Evolutionary conservation across 495 filamentous ascomycete species (phyloP).

Genomic region (Penicillium egyptiacum): DNA sequence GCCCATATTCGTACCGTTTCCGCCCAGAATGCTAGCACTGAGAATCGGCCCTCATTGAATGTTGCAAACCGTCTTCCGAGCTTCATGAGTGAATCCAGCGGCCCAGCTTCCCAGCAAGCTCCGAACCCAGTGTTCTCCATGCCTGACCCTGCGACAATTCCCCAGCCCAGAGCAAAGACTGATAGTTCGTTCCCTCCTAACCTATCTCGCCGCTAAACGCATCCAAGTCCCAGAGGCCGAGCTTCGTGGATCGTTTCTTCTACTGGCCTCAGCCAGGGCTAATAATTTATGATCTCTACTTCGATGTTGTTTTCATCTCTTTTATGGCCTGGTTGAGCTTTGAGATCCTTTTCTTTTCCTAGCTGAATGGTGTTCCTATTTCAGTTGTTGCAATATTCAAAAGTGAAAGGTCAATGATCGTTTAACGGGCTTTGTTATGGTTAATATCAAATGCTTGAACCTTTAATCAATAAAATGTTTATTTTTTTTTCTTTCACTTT

Average conservation of each 20-base stretch:
- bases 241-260: not conserved
- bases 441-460: not conserved
- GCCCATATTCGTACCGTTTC: not conserved
- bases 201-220: not conserved
- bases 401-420: not conserved
- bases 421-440: not conserved
- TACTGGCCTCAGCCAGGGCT: not conserved
- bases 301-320: not conserved
- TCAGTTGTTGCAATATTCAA: not conserved
- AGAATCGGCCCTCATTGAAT: not conserved
- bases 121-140: not conserved
- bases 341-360: not conserved
- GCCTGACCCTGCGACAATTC: not conserved
- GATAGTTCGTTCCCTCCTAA: too few species aligned
- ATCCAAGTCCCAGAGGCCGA: not conserved
- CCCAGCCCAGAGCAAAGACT: not conserved
- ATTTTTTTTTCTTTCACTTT: not conserved
- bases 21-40: not conserved
- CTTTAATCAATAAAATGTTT: not conserved
- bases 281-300: not conserved
- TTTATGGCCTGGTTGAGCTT: constrained; percentile 3
- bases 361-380: not conserved
- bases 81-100: not conserved
- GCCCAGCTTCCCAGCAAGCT: not conserved
- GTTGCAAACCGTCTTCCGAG: not conserved